Evolutionary conservation across 306 rosid species (phyloP), one percentile per base, ranked within the genome.

Genomic region (Prunus armeniaca): DNA sequence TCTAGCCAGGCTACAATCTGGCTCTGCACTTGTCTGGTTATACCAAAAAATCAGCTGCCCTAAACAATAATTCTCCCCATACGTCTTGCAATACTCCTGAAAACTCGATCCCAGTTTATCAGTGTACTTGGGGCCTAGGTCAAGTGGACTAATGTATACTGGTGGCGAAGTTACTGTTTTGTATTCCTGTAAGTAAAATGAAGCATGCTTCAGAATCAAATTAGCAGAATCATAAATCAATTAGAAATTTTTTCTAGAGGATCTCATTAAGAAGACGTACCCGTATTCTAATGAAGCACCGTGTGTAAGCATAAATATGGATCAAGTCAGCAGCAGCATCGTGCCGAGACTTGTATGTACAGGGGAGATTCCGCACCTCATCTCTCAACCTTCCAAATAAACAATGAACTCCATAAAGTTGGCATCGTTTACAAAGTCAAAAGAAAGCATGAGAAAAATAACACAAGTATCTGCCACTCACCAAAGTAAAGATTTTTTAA

Each of bases 261-360:
- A 69, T 61, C 72, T 18, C 28, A 67, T 34, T 12, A 57, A 61
- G 30, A 82, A 72, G 73, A 54, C 87, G 24, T 81, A 96, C 99
- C 96, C 77, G 89, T 92, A 93, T 87, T 86, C 96, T 92, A 89
- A 89, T 85, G 86, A 91, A 96, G 83, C 89, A 82, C 74, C 89
- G 86, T 75, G 96, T 96, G 80, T 87, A 88, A 79, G 98, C 98
- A 64, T 92, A 96, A 78, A 89, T 89, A 87, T 96, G 99, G 81
- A 96, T 93, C 82, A 96, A 84, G 88, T 96, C 99, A 64, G 99
- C 99, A 76, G 99, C 97, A 74, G 99, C 99, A 79, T 96, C 99
- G 64, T 96, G 89, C 86, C 97, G 96, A 74, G 98, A 91, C 87
- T 85, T 96, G 89, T 92, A 91, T 83, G 99, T 88, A 89, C 98